Base-by-base conservation (phyloP, 805 yeast genomes). In the Candida coquimbonensis region DNA sequence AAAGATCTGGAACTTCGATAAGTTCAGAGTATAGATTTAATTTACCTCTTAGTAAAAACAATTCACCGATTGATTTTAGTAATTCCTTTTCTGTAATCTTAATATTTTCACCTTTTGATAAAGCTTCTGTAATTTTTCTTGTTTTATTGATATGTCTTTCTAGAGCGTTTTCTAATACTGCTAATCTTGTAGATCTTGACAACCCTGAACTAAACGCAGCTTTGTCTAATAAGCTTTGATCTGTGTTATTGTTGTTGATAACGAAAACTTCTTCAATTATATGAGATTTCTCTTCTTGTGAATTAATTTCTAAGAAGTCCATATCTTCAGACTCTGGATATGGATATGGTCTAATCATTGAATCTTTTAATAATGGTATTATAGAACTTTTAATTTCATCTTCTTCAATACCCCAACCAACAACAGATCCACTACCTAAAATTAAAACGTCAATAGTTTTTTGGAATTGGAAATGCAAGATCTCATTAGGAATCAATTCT, bases 171-270 rank as follows among this genome's bases (percentile, higher is more conserved):
- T 90, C 97, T 35, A 90, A 63, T 1, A 88, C 80, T 0, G 96
- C 89, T 38, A 90, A 68, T 58, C 93, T 77, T 0, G 97, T 89
- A 3, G 95, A 86, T 53, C 96, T 67, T 0, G 96, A 83, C 31
- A 90, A 67, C 0, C 96, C 96, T 44, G 87, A 81, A 2, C 96
- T 83, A 63, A 89, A 89, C 0, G 96, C 96, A 9, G 89, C 84
- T 66, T 83, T 87, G 57, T 88, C 95, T 35, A 86, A 65, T 33
- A 83, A 55, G 35, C 75, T 71, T 49, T 76, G 71, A n/a, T 70
- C 65, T 5, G 56, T 53, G 9, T 69, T 67, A 1, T 61, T 55
- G 2, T 81, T 81, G 49, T 74, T 76, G n/a, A 89, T 71, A 19
- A 83, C 72, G 40, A 89, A 77, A 2, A 83, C 73, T 50, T 89